Conservation (phyloP, 352 stramenopile genomes). For the Globisporangium splendens region DNA sequence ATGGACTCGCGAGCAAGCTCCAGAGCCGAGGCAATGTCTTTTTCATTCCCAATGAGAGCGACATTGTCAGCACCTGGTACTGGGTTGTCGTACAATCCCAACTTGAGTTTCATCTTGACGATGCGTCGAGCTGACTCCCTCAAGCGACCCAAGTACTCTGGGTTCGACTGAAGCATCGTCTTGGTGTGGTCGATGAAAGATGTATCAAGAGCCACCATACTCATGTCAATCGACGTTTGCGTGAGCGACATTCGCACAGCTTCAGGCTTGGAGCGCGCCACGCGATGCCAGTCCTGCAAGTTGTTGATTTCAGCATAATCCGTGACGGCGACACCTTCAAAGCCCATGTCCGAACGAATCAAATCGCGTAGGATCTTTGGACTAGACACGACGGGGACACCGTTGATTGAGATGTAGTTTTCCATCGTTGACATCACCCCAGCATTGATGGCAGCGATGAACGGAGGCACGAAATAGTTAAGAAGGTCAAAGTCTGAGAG, state of each 20-base stretch:
- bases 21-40: slow-evolving; percentile 54
- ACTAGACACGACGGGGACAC: slow-evolving; percentile 87
- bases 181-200: slow-evolving; percentile 47
- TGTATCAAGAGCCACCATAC: slow-evolving; percentile 72
- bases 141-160: slow-evolving; percentile 41
- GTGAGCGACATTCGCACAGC: no score
- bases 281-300: slow-evolving; percentile 57
- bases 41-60: slow-evolving; percentile 37
- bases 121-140: slow-evolving; percentile 57
- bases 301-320: slow-evolving; percentile 93
- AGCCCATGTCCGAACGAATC: slow-evolving; percentile 81
- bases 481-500: slow-evolving; percentile 74
- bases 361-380: slow-evolving; percentile 70
- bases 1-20: slow-evolving; percentile 77
- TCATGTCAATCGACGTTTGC: slow-evolving; percentile 30
- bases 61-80: slow-evolving; percentile 46
- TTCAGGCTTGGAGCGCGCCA: slow-evolving; percentile 28
- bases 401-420: slow-evolving; percentile 91
- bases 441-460: slow-evolving; percentile 58
- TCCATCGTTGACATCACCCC: slow-evolving; percentile 89
- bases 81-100: slow-evolving; percentile 67
- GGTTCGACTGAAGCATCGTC: slow-evolving; percentile 28
- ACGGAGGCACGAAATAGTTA: slow-evolving; percentile 84
- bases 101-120: slow-evolving; percentile 63
- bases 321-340: slow-evolving; percentile 80